Evolutionary conservation across 148 eudicot species (phyloP).

Genomic region (Rhododendron kiyosumense): DNA sequence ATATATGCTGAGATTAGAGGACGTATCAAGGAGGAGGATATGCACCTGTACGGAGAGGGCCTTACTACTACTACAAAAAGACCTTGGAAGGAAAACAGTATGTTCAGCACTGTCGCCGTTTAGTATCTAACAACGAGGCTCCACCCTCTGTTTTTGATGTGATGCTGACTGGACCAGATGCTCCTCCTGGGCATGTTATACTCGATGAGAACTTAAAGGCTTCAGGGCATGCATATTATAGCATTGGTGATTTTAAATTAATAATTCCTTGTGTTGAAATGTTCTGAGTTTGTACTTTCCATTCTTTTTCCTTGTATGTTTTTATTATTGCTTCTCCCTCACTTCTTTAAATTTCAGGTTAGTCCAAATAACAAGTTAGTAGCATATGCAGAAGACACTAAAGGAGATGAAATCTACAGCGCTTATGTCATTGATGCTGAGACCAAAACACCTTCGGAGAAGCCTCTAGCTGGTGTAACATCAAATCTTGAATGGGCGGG

Average conservation of each 20-base stretch:
- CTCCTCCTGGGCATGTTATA: slow-evolving; percentile 75
- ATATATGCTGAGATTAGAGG: slow-evolving; percentile 78
- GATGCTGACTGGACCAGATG: slow-evolving; percentile 75
- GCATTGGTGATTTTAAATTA: slow-evolving; percentile 58
- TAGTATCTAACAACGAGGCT: slow-evolving; percentile 28
- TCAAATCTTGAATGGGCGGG: slow-evolving; percentile 80
- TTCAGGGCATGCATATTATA: slow-evolving; percentile 54
- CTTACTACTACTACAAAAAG: slow-evolving; percentile 66
- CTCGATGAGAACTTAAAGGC: slow-evolving; percentile 87
- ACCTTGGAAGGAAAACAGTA: slow-evolving; percentile 84
- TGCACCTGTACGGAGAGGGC: slow-evolving; percentile 68
- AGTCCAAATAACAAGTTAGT: slow-evolving; percentile 77
- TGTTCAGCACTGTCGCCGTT: slow-evolving; percentile 65
- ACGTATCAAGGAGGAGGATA: slow-evolving; percentile 82
- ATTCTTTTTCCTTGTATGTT: neutral
- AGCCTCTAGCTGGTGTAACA: slow-evolving; percentile 65
- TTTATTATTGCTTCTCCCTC: neutral
- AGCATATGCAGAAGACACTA: slow-evolving; percentile 94
- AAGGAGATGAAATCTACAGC: slow-evolving; percentile 83
- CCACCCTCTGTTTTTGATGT: slow-evolving; percentile 61
- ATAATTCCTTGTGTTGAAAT: slow-evolving; percentile 10
- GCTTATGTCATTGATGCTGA: slow-evolving; percentile 64
- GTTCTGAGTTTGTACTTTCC: neutral
- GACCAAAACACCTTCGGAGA: slow-evolving; percentile 48
- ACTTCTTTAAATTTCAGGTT: slow-evolving; percentile 37